Base-by-base conservation (phyloP, 78 protist species). In the Dictyostelium intermedium region DNA sequence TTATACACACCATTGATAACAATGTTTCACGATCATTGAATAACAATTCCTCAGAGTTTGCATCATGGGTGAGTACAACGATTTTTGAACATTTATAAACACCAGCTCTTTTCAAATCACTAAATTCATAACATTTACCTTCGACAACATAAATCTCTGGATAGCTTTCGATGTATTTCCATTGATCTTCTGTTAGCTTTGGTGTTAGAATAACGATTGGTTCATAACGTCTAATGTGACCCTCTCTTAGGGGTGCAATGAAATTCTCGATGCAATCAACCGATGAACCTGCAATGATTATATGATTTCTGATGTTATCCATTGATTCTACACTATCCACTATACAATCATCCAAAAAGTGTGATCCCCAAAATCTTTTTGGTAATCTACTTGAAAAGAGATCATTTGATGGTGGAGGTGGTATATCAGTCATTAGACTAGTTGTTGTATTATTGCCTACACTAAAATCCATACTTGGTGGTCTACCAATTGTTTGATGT, bases 21-120 rank as follows among this genome's bases (percentile, higher is more conserved):
- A 89, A 50, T 18, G 87, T 56, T 14, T 89, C 94, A 18, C 45
- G 66, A 25, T 89, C 94, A 47, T 63, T 80, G 53, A 89, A 39
- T 35, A 89, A 50, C 23, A 79, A 32, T 11, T 89, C 94, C 2
- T 89, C 94, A 14, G 56, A 23, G 5, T 8, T 14, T 27, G 66
- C 16, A 43, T 83, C 79, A 14, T 23, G 27, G 13, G 89, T 60
- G 5, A 66, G 56, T 16, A 89, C 77, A 2, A 89, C 70, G 47
- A 89, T 56, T 39, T 80, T 89, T 39, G 84, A 69, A 34, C 94
- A 89, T 35, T 80, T 78, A 6, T n/a, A 16, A 10, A 80, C 47
- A 47, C 94, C 94, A 23, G 94, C 94, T 63, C 94, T 83, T 14
- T 47, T 80, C 1, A 89, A 43, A 89, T 89, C 94, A 20, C 60